These are phyloP conservation scores for Fusarium chlamydosporum DNA, from an alignment of 2,329 filamentous ascomycete genomes.

Conservation along the genomic window DNA sequence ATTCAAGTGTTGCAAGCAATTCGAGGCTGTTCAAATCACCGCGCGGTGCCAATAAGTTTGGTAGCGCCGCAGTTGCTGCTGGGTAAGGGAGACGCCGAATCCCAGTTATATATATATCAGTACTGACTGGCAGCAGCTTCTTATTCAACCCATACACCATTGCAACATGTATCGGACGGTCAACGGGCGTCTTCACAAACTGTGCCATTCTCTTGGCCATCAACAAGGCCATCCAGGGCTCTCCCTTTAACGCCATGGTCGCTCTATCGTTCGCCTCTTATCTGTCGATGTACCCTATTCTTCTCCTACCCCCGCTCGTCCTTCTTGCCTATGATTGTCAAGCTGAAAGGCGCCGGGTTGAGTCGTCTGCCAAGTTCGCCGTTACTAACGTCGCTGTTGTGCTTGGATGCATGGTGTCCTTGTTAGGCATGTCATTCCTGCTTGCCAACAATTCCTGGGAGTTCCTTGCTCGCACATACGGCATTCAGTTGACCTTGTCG, in stretches of 20 bases:
- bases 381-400: constrained; percentile 68
- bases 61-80: constrained; percentile 80
- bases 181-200: constrained; percentile 90
- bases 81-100: constrained; percentile 67
- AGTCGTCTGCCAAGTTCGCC: constrained; percentile 66
- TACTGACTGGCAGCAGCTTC: constrained; percentile 69
- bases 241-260: constrained; percentile 81
- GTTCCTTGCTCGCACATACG: constrained; percentile 90
- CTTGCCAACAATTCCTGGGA: constrained; percentile 86
- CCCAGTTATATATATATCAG: background rate
- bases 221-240: constrained; percentile 82
- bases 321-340: constrained; percentile 83
- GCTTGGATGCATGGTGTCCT: constrained; percentile 66
- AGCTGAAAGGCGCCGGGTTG: constrained; percentile 51
- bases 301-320: constrained; percentile 86
- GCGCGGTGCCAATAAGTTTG: constrained; percentile 80
- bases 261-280: constrained; percentile 90
- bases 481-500: constrained; percentile 89
- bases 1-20: constrained; percentile 82
- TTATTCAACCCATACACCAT: constrained; percentile 97
- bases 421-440: constrained; percentile 80
- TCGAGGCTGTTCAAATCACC: constrained; percentile 84
- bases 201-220: constrained; percentile 89
- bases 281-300: constrained; percentile 89
- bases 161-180: constrained; percentile 88